Base-by-base conservation (phyloP, 2,329 filamentous ascomycete species). In the Magnaporthiopsis incrustans region DNA sequence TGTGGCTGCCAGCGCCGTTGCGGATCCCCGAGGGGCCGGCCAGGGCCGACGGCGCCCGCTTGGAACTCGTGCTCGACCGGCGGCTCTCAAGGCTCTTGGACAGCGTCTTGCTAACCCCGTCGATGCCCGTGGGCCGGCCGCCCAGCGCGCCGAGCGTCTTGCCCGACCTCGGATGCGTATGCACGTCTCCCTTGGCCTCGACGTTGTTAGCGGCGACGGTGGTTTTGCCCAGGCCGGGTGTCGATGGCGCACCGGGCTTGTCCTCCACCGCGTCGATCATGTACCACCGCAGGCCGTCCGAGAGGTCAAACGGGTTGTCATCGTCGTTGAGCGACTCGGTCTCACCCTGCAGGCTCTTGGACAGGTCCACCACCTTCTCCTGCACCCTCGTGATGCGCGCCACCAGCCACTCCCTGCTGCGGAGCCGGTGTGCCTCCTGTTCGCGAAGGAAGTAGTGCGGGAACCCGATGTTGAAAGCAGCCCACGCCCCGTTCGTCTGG, bases 391-490 rank as follows among this genome's bases (percentile, higher is more conserved):
- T 88, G 65, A 99, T 98, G 22, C 95, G 88, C 11, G 95, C 95
- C 10, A 99, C 88, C n/a, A 99, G 86, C 92, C 95, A 99, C 73
- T 99, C 95, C 50, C 94, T 85, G 60, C 87, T 88, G 35, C 89
- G 86, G 7, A 99, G 80, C 66, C 91, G 89, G 76, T 99, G 96
- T 1, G 83, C 84, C 70, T 98, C 94, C 73, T 96, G 90, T 75
- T 99, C 95, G 50, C 92, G 90, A 3, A 99, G 82, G 78, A 99
- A 99, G 78, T 95, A 98, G 74, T 99, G 95, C 11, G 95, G 95
- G 66, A 94, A 96, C 1, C 93, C 94, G 38, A 99, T 91, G 71
- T 99, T 99, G 82, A 99, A 99, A 0, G 95, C 95, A 6, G 95
- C 95, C 95, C 95, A 99, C 0, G 95, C 94, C 22, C 94, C 90